A percentile compares a stretch with the other conserved stretches of the same genome.
These are phyloP conservation scores for Setaria italica DNA, from an alignment of 202 grass and related monocot species.

Conservation along the genomic window DNA sequence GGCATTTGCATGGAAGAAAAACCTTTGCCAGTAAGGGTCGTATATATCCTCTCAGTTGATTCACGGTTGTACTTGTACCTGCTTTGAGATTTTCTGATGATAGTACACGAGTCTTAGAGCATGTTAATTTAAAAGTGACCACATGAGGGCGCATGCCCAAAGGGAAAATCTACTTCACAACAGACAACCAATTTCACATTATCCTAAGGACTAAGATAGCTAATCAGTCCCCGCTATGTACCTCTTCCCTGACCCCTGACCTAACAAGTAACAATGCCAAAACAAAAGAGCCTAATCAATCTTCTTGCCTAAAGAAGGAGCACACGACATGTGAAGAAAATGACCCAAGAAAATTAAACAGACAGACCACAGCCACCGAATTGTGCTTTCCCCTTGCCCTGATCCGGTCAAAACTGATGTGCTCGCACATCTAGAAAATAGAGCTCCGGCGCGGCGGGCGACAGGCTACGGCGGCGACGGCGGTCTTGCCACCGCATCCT, in stretches of 20 bases:
- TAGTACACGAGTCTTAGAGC: no score
- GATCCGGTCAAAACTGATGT: slow-evolving; percentile 52
- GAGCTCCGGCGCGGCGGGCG: slow-evolving; percentile 19
- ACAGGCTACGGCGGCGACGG: background rate
- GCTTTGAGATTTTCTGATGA: no score
- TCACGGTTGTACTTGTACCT: no score
- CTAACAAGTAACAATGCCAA: background rate
- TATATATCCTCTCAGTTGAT: background rate
- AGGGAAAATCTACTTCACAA: background rate
- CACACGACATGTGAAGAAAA: slow-evolving; percentile 1
- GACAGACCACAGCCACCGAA: slow-evolving; percentile 2
- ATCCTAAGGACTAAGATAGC: background rate
- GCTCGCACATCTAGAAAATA: slow-evolving; percentile 12
- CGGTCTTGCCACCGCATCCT: slow-evolving; percentile 33
- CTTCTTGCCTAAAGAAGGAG: background rate
- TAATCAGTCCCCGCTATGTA: background rate
- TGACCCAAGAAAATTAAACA: background rate
- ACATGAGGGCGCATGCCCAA: background rate
- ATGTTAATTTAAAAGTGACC: no score
- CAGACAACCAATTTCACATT: background rate
- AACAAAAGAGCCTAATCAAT: slow-evolving; percentile 1
- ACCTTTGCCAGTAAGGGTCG: background rate
- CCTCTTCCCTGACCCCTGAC: background rate
- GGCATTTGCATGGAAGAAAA: background rate
- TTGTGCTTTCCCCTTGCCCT: background rate